phyloP scores from a whole-genome alignment of 2,329 filamentous ascomycete species.

The Aspergillus versicolor region DNA sequence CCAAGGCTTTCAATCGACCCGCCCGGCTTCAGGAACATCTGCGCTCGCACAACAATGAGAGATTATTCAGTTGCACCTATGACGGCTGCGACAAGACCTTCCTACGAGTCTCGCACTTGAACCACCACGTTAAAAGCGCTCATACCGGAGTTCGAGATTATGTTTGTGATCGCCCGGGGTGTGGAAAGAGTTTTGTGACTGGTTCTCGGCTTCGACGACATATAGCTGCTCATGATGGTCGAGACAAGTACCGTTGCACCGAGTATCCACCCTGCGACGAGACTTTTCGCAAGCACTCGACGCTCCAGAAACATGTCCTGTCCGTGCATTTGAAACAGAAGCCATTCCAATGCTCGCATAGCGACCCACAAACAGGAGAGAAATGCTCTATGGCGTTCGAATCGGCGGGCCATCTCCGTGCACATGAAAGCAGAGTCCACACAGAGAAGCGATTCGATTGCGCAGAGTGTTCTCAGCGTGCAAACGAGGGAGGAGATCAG shows the following conservation, averaged over 20 bases:
- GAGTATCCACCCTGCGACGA: slow-evolving; percentile 69
- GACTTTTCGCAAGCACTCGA: slow-evolving; percentile 84
- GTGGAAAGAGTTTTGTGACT: slow-evolving; percentile 78
- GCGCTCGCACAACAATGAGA: slow-evolving; percentile 80
- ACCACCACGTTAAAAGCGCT: slow-evolving; percentile 78
- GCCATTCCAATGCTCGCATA: slow-evolving; percentile 67
- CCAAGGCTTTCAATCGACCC: slow-evolving; percentile 84
- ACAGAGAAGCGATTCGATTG: slow-evolving; percentile 72
- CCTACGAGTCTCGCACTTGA: slow-evolving; percentile 80
- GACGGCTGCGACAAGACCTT: slow-evolving; percentile 78
- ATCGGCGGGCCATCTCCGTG: slow-evolving; percentile 66
- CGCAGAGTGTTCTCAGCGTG: slow-evolving; percentile 61
- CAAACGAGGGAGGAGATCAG: not conserved
- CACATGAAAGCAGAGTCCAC: slow-evolving; percentile 71
- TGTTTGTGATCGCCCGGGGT: slow-evolving; percentile 68
- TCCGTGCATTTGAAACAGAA: slow-evolving; percentile 70
- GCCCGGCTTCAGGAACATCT: slow-evolving; percentile 77
- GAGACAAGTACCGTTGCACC: slow-evolving; percentile 72
- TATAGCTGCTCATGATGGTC: slow-evolving; percentile 72
- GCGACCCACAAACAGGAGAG: slow-evolving; percentile 52
- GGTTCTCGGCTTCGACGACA: slow-evolving; percentile 76
- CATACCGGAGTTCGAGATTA: slow-evolving; percentile 72
- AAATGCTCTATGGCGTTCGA: slow-evolving; percentile 71
- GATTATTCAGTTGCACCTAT: slow-evolving; percentile 72
- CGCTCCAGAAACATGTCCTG: slow-evolving; percentile 77